Percentiles rank a stretch among this genome's conserved stretches.
These are phyloP conservation scores for Zymoseptoria tritici DNA, from an alignment of 2,329 filamentous ascomycete species.

Conservation along the genomic window DNA sequence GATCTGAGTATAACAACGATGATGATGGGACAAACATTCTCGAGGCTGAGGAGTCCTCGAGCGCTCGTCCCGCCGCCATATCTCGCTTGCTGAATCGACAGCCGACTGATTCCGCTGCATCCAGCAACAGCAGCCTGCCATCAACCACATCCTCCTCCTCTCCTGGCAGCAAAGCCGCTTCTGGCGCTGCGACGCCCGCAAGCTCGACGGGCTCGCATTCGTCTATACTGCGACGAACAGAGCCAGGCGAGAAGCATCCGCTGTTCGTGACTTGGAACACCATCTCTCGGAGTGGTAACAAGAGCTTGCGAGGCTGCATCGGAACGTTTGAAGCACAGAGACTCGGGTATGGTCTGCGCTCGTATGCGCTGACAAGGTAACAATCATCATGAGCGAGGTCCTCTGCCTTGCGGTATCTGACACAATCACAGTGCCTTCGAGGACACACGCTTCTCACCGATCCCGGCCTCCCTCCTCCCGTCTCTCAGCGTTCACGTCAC, in stretches of 20 bases:
- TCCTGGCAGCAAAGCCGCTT: slow-evolving; percentile 7
- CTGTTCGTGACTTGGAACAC: slow-evolving; percentile 96
- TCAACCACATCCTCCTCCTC: slow-evolving; percentile 15
- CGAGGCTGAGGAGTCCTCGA: slow-evolving; percentile 8
- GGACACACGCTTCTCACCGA: slow-evolving; percentile 55
- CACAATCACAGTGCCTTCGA: slow-evolving; percentile 49
- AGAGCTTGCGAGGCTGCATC: slow-evolving; percentile 83
- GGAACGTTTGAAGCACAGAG: slow-evolving; percentile 81
- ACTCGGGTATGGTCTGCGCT: slow-evolving; percentile 63
- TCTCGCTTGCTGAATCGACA: slow-evolving; percentile 34
- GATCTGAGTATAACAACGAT: slow-evolving; percentile 20
- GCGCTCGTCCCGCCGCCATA: slow-evolving; percentile 36
- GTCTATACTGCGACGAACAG: slow-evolving; percentile 25
- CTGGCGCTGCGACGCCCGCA: slow-evolving; percentile 24
- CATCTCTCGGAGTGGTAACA: slow-evolving; percentile 51
- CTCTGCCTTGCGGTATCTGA: slow-evolving; percentile 2
- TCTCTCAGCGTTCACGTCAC: slow-evolving; percentile 67
- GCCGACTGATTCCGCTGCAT: slow-evolving; percentile 14
- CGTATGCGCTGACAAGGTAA: slow-evolving; percentile 75
- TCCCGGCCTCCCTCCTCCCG: slow-evolving; percentile 59
- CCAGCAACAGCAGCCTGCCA: slow-evolving; percentile 25
- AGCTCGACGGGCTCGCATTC: slow-evolving; percentile 39
- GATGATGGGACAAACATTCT: slow-evolving; percentile 21
- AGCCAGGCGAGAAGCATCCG: slow-evolving; percentile 45
- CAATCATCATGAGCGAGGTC: slow-evolving; percentile 20